Percentiles rank a stretch among this genome's conserved stretches.
These are phyloP conservation scores for Lippia alba DNA, from an alignment of 305 asterid genomes.

Conservation along the genomic window DNA sequence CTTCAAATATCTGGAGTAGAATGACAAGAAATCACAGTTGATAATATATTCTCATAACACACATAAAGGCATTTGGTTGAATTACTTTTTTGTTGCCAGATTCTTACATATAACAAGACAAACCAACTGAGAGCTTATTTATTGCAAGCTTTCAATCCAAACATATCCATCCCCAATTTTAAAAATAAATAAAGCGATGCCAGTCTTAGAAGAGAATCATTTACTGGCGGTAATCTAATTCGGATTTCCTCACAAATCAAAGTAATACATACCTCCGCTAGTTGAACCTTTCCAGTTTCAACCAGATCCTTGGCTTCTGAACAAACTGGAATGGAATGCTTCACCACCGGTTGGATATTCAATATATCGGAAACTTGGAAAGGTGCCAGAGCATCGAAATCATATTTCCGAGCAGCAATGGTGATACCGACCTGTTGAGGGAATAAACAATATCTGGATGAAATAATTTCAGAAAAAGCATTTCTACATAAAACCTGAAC, in stretches of 20 bases:
- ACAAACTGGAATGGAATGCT: conserved; percentile 94
- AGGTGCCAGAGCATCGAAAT: conserved; percentile 70
- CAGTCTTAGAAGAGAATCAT: not conserved
- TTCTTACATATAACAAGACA: conserved; percentile 11
- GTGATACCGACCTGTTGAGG: conserved; percentile 81
- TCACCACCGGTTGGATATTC: conserved; percentile 88
- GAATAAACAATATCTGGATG: conserved; percentile 5
- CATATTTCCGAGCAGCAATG: conserved; percentile 82
- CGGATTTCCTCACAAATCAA: conserved; percentile 14
- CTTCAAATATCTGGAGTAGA: not conserved
- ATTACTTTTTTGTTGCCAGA: conserved; percentile 3
- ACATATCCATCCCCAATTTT: not conserved
- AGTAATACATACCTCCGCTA: conserved; percentile 77
- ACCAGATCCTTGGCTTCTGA: conserved; percentile 94
- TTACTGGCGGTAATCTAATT: not conserved
- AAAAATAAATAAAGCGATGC: not conserved
- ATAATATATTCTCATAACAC: not conserved
- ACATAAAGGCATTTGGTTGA: not conserved
- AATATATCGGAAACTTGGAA: conserved; percentile 84
- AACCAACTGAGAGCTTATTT: conserved; percentile 22
- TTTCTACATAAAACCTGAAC: not conserved
- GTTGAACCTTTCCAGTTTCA: conserved; percentile 92
- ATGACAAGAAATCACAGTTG: conserved; percentile 11
- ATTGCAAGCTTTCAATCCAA: conserved; percentile 8
- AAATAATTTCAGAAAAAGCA: conserved; percentile 22